Evolutionary conservation across 139 green algal species (phyloP).

Genomic region (Chlorella sp.): DNA sequence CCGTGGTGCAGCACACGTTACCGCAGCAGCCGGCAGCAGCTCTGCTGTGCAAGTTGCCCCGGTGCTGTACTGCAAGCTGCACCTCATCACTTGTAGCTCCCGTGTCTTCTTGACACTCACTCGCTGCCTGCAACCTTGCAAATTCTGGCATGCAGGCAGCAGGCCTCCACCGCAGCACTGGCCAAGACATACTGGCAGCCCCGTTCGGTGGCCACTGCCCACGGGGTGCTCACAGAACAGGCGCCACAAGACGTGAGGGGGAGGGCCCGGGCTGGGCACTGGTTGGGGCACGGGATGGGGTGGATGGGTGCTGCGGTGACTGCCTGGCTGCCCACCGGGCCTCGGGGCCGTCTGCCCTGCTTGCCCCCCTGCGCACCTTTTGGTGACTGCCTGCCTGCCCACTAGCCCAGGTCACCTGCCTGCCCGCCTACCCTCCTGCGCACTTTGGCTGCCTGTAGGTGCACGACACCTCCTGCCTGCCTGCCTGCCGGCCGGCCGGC

Average conservation of each 20-base stretch:
- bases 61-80: background rate
- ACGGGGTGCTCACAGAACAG: constrained; percentile 1
- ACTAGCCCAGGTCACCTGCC: no score
- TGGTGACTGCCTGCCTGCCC: no score
- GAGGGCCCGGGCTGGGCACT: no score
- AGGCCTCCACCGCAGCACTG: background rate
- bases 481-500: no score
- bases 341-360: no score
- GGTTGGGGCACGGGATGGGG: background rate
- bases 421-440: no score
- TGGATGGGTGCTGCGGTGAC: no score
- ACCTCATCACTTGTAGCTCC: background rate
- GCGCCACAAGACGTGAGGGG: background rate
- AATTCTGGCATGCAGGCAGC: background rate
- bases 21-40: background rate
- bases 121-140: background rate
- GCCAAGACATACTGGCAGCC: constrained; percentile 15
- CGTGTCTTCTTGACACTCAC: no score
- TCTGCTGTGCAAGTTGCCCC: background rate
- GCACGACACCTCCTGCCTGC: no score
- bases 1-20: background rate
- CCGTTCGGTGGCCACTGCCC: background rate
- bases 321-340: no score
- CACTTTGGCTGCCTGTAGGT: no score
- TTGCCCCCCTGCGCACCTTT: no score